Percentiles rank a stretch among this genome's conserved stretches.
Evolutionary conservation across 2,329 filamentous ascomycete genomes (phyloP).

Genomic region (Penicillium janthinellum): DNA sequence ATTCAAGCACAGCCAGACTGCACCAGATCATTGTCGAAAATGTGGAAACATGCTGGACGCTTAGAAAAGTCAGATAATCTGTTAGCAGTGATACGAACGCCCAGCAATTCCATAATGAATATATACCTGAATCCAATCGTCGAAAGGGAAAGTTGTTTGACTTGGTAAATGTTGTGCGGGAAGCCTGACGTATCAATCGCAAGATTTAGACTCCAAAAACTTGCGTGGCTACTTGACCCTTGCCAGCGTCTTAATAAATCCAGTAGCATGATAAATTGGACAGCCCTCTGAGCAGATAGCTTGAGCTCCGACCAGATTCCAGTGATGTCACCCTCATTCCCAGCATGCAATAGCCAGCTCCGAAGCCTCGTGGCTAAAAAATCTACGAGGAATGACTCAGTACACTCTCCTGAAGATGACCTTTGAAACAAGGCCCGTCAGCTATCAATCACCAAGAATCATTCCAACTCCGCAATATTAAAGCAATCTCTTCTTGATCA

Average conservation of each 20-base stretch:
- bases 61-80: conserved; percentile 6
- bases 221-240: background rate
- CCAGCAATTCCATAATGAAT: background rate
- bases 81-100: background rate
- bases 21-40: background rate
- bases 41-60: conserved; percentile 10
- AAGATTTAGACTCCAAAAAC: background rate
- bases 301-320: background rate
- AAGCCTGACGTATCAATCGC: background rate
- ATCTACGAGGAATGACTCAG: conserved; percentile 2
- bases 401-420: background rate
- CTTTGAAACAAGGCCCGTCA: background rate
- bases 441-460: background rate
- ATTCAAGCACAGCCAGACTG: conserved; percentile 4
- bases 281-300: background rate
- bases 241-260: background rate
- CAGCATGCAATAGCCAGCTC: background rate
- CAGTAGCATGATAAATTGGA: background rate
- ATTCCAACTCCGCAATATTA: background rate
- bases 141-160: background rate
- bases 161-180: background rate
- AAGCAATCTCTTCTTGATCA: background rate
- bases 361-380: conserved; percentile 1
- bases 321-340: background rate
- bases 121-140: background rate